Base-by-base conservation (phyloP, 306 rosid genomes). In the Acmispon strigosus region DNA sequence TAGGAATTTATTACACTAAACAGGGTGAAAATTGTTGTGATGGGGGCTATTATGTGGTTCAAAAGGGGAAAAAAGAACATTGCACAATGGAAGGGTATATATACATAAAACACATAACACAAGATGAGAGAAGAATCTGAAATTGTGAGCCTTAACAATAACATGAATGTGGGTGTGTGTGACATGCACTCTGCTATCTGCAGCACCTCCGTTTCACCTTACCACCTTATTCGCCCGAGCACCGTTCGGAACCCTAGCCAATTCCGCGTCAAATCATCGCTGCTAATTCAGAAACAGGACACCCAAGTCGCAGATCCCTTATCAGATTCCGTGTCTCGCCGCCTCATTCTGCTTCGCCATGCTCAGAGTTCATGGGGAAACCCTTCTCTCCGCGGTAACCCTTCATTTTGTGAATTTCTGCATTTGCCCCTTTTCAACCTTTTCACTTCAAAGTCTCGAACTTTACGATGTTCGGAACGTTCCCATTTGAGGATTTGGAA, bases 281-380 rank as follows among this genome's bases (percentile, higher is more conserved):
- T 84, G 27, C 82, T 77, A 1, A 67, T 86, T 41, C 87, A 85
- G 54, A 80, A 85, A 10, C 94, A 78, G 79, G 86, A 80, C 10
- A 72, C 79, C 55, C 75, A 79, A 58, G 69, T 75, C 13, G 83
- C 62, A 41, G 77, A 81, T 7, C 18, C 84, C 14, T 32, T 85
- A 7, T 58, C 88, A 11, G 87, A 85, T 7, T 69, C 89, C 7
- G 44, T 87, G 17, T 58, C 92, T 43, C 97, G 97, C 74, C 98
- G 98, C 80, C 97, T 93, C 82, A 89, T 93, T 75, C 88, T 93
- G 11, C 98, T 93, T 51, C 92, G 97, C 6, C 98, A 93, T 79
- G 98, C 96, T 29, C 47, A 76, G 71, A 90, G 98, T 70, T 90
- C 96, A 20, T 80, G 88, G 85, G 82, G 80, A 13, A 81, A 87